Conservation (phyloP, 2,329 filamentous ascomycete genomes). For the Gaeumannomyces tritici region DNA sequence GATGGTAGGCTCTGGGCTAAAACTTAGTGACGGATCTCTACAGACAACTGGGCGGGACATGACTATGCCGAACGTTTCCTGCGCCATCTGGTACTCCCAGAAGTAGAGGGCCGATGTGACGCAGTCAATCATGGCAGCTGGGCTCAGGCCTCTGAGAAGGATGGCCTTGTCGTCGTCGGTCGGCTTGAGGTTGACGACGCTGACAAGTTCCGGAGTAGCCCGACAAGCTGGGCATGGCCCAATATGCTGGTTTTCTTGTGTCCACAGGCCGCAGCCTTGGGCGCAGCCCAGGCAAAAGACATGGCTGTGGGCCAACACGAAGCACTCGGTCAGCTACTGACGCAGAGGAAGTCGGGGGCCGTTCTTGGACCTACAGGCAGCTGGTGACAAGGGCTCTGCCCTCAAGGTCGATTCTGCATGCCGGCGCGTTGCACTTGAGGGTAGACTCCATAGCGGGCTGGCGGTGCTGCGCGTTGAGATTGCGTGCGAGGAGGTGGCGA, state of each 20-base stretch:
- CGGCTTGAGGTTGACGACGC: conserved; percentile 62
- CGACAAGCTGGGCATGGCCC: conserved; percentile 68
- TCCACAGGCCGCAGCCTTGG: conserved; percentile 51
- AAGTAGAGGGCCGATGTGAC: conserved; percentile 70
- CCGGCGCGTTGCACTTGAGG: conserved; percentile 71
- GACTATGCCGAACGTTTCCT: conserved; percentile 56
- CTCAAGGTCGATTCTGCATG: conserved; percentile 60
- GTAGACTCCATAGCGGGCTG: conserved; percentile 61
- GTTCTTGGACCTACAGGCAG: conserved; percentile 53
- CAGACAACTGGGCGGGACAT: background rate
- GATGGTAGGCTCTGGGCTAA: background rate
- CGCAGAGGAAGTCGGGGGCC: conserved; percentile 4
- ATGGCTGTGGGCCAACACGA: conserved; percentile 44
- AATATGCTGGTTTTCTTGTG: conserved; percentile 36
- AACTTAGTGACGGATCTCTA: too few relatives aligned
- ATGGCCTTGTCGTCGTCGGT: conserved; percentile 87
- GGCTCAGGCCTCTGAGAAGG: conserved; percentile 72
- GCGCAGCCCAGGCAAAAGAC: conserved; percentile 77
- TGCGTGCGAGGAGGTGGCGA: background rate
- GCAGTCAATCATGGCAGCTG: conserved; percentile 77
- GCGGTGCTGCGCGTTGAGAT: background rate
- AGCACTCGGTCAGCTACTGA: conserved; percentile 2
- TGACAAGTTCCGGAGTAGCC: conserved; percentile 64
- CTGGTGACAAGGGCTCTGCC: conserved; percentile 76
- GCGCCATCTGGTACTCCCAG: conserved; percentile 77